Evolutionary conservation across 257 asterid genomes (phyloP).

Genomic region (Nicotiana undulata): DNA sequence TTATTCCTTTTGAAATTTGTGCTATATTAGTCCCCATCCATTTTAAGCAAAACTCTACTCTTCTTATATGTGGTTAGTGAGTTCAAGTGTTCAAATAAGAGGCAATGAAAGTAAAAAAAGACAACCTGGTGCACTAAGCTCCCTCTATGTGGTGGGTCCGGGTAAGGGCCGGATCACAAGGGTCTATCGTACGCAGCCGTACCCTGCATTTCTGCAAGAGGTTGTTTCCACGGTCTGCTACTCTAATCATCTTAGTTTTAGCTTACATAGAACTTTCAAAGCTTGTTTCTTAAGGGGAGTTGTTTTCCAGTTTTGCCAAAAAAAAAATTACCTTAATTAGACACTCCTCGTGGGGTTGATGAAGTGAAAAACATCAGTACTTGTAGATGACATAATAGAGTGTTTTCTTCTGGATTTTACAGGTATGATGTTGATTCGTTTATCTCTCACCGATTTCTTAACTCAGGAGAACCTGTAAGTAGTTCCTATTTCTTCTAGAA

Average conservation of each 20-base stretch:
- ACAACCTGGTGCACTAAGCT: too few species aligned
- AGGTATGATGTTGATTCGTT: constrained; percentile 85
- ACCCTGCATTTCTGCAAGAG: too few species aligned
- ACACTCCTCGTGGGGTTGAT: neutral
- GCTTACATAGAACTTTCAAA: neutral
- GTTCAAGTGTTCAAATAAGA: neutral
- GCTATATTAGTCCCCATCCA: neutral
- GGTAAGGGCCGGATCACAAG: too few species aligned
- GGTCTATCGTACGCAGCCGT: too few species aligned
- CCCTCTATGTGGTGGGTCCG: too few species aligned
- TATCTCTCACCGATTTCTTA: constrained; percentile 53
- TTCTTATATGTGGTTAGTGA: neutral
- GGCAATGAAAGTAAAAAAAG: neutral
- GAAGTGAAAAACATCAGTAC: neutral
- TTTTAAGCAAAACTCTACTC: neutral
- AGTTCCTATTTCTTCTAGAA: neutral
- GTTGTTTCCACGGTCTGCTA: too few species aligned
- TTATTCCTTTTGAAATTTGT: neutral
- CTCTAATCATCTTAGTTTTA: neutral
- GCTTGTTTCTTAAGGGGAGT: neutral
- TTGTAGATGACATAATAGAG: neutral
- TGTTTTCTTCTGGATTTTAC: constrained; percentile 14
- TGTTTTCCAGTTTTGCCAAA: neutral
- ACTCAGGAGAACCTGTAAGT: constrained; percentile 74
- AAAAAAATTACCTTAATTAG: neutral